phyloP scores from a whole-genome alignment of 1,139 yeast species.

The Trichomonascaceae sp. region DNA sequence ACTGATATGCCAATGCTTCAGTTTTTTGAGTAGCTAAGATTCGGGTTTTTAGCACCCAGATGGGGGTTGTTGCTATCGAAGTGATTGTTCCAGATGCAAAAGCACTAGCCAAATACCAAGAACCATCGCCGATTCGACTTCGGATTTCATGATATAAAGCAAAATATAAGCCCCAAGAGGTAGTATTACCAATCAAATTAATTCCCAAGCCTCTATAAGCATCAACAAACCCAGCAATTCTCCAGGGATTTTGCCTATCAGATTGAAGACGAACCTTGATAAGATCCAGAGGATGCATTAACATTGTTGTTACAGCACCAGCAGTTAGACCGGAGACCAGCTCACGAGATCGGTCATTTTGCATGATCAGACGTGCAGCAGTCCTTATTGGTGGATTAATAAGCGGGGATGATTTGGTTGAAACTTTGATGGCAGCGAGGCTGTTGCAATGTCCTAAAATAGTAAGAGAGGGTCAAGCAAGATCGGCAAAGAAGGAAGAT shows the following conservation, averaged over 20 bases:
- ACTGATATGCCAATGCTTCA: conserved; percentile 48
- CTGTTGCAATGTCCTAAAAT: not conserved
- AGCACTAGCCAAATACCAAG: conserved; percentile 45
- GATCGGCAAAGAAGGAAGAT: too few species aligned
- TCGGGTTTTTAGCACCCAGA: conserved; percentile 89
- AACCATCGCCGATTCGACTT: conserved; percentile 20
- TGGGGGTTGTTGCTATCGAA: conserved; percentile 75
- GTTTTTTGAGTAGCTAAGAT: conserved; percentile 56
- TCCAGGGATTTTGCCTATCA: conserved; percentile 6
- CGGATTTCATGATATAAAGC: conserved; percentile 43
- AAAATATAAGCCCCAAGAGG: conserved; percentile 88
- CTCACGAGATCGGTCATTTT: conserved; percentile 35
- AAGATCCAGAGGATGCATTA: conserved; percentile 86
- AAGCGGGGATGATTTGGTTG: not conserved
- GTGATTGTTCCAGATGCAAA: conserved; percentile 70
- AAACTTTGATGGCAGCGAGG: not conserved
- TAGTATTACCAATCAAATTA: conserved; percentile 72
- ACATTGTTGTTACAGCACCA: conserved; percentile 71
- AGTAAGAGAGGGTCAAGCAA: not conserved
- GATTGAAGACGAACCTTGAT: conserved; percentile 72
- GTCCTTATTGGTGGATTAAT: not conserved
- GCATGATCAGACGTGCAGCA: too few species aligned
- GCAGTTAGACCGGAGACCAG: conserved; percentile 73
- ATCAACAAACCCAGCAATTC: conserved; percentile 8
- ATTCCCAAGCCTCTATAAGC: conserved; percentile 77